Evolutionary conservation across 495 filamentous ascomycete species (phyloP).

Genomic region (Aspergillus wentii): DNA sequence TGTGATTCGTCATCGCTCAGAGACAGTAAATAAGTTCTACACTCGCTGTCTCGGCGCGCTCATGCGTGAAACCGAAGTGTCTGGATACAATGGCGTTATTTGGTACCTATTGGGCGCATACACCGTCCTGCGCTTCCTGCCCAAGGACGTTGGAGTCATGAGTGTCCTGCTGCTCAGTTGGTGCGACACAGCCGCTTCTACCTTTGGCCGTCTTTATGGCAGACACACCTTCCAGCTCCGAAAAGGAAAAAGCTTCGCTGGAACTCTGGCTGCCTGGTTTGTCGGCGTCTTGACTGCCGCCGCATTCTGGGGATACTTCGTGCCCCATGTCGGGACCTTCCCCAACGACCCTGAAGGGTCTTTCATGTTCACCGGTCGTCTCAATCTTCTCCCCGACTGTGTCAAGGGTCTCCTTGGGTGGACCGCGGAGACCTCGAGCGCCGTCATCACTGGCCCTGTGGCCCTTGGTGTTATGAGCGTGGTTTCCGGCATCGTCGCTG

Average conservation of each 20-base stretch:
- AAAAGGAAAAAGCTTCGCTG: conserved; percentile 85
- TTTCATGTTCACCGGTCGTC: conserved; percentile 76
- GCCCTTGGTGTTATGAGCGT: conserved; percentile 84
- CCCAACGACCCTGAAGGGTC: conserved; percentile 58
- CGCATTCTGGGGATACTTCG: conserved; percentile 83
- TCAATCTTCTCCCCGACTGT: conserved; percentile 56
- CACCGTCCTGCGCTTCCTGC: conserved; percentile 77
- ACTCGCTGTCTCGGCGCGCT: conserved; percentile 77
- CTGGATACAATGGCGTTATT: conserved; percentile 92
- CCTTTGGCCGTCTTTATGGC: conserved; percentile 83
- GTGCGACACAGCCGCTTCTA: conserved; percentile 97
- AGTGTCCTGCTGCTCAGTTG: conserved; percentile 85
- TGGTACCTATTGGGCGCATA: conserved; percentile 92
- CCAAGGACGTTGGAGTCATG: conserved; percentile 92
- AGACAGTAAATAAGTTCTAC: conserved; percentile 80
- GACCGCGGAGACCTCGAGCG: conserved; percentile 35
- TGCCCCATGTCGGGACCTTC: conserved; percentile 61
- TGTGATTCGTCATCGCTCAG: conserved; percentile 72
- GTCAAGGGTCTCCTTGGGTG: conserved; percentile 43
- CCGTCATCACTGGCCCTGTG: conserved; percentile 55
- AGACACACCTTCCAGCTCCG: conserved; percentile 82
- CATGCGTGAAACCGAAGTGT: conserved; percentile 94
- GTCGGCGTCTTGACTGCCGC: conserved; percentile 77
- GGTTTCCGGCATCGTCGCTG: conserved; percentile 80
- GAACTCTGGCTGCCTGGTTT: conserved; percentile 74